Evolutionary conservation across 495 filamentous ascomycete genomes (phyloP), one percentile per base, ranked within the genome.

Genomic region (Penicillium psychrofluorescens): DNA sequence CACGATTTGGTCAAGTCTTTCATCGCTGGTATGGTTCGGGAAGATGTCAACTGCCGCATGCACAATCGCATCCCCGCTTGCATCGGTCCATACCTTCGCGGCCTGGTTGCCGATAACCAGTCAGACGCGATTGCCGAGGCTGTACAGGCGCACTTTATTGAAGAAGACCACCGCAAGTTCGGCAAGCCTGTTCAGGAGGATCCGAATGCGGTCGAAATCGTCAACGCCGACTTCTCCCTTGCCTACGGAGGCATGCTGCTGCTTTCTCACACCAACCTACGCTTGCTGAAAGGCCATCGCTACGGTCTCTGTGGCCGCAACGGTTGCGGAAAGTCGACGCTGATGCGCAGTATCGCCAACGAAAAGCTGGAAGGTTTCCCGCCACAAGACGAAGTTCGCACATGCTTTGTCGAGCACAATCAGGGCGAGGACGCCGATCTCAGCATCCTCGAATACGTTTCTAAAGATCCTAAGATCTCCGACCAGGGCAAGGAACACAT

Each of bases 371-470:
- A 99, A 62, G 92, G 92, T 15, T 99, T 99, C 71, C 92, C 92
- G 16, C 75, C 88, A 16, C 91, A 85, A 53, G 88, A 94, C 46
- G 81, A 86, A 44, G 81, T 99, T 43, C 83, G 85, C 43, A 97
- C 92, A 29, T 99, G 94, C 70, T 99, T 97, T 51, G 92, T 99
- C 14, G 92, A 99, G 75, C 92, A 99, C 70, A 95, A 95, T 65
- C 90, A 97, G 66, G 90, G 90, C 48, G 94, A 96, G 63, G 90
- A 95, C 66, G 90, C 90, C 39, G 90, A 96, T 49, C 81, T 95
- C 47, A 95, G 80, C 62, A 96, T 99, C 58, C 73, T 95, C 10
- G 88, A 96, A 38, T 99, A 89, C 59, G 83, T 92, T 48, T 64
- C 78, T 34, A 89, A 91, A 54, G 90, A 96, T 57, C 88, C 88